Evolutionary conservation across 2,329 filamentous ascomycete species (phyloP).

Genomic region (Cyclaneusma minus): DNA sequence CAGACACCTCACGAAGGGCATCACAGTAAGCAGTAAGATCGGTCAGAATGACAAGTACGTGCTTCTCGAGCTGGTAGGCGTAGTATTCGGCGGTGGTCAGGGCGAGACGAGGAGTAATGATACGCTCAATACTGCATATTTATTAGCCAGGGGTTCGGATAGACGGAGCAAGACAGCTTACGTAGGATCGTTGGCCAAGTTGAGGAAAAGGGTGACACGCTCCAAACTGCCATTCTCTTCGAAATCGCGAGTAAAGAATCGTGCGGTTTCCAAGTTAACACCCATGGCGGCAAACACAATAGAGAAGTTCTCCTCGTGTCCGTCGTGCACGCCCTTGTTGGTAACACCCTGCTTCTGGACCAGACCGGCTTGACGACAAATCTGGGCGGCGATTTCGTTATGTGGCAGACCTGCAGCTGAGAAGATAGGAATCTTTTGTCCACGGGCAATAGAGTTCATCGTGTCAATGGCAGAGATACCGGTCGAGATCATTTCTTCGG

Average conservation of each 20-base stretch:
- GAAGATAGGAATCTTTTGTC: constrained; percentile 99
- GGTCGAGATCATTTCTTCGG: constrained; percentile 99
- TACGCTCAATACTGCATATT: constrained; percentile 75
- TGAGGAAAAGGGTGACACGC: constrained; percentile 92
- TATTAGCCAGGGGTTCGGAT: constrained; percentile 3
- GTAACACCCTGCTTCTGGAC: constrained; percentile 62
- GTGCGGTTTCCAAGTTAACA: constrained; percentile 97
- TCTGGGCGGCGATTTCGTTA: constrained; percentile 98
- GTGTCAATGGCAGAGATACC: constrained; percentile 98
- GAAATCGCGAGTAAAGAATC: constrained; percentile 97
- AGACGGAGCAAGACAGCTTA: constrained; percentile 28
- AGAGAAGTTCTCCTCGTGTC: constrained; percentile 97
- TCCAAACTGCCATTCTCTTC: constrained; percentile 99
- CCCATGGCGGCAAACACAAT: constrained; percentile 99
- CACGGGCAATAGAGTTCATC: constrained; percentile 95
- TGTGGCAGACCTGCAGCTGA: constrained; percentile 95
- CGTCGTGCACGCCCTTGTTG: constrained; percentile 91
- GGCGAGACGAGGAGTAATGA: constrained; percentile 95
- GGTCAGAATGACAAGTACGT: constrained; percentile 96
- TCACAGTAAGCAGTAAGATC: constrained; percentile 98
- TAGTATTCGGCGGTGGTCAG: constrained; percentile 99
- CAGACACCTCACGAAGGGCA: constrained; percentile 94
- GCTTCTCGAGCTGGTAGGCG: constrained; percentile 98
- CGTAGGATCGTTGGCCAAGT: constrained; percentile 98
- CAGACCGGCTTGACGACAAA: constrained; percentile 90